These are phyloP conservation scores for Pouteria campechiana DNA, from an alignment of 179 eudicot species.

Conservation along the genomic window DNA sequence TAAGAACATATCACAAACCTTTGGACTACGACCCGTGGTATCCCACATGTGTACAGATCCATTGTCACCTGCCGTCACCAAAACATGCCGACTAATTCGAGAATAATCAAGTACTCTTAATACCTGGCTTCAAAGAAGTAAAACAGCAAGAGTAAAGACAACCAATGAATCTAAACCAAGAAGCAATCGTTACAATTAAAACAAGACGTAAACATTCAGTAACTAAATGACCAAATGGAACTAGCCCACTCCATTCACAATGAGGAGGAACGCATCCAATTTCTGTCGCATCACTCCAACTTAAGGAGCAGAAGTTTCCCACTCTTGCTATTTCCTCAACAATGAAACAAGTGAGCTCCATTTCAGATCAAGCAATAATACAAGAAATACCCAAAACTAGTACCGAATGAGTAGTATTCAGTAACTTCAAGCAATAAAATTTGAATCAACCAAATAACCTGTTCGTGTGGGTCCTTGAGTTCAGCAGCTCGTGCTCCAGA, in stretches of 20 bases:
- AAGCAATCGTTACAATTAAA: no score
- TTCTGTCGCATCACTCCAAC: no score
- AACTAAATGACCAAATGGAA: no score
- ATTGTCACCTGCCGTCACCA: conserved; percentile 97
- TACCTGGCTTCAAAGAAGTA: conserved; percentile 39
- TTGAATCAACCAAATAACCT: conserved; percentile 31
- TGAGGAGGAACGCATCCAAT: no score
- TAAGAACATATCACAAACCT: conserved; percentile 32
- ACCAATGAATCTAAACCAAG: background rate
- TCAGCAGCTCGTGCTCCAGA: conserved; percentile 80
- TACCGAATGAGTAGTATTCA: no score
- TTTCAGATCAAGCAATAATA: no score
- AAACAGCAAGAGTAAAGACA: conserved; percentile 1
- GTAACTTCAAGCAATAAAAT: background rate
- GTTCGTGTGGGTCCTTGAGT: conserved; percentile 76
- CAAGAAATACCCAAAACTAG: no score
- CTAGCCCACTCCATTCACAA: no score
- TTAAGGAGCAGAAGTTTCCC: no score
- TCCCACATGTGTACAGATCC: conserved; percentile 95
- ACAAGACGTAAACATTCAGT: no score
- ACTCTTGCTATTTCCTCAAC: no score
- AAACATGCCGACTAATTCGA: conserved; percentile 76
- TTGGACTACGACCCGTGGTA: conserved; percentile 78
- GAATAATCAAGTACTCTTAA: conserved; percentile 95
- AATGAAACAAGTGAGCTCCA: no score